These are phyloP conservation scores for Phytophthora pseudosyringae DNA, from an alignment of 352 stramenopile species.

Conservation along the genomic window DNA sequence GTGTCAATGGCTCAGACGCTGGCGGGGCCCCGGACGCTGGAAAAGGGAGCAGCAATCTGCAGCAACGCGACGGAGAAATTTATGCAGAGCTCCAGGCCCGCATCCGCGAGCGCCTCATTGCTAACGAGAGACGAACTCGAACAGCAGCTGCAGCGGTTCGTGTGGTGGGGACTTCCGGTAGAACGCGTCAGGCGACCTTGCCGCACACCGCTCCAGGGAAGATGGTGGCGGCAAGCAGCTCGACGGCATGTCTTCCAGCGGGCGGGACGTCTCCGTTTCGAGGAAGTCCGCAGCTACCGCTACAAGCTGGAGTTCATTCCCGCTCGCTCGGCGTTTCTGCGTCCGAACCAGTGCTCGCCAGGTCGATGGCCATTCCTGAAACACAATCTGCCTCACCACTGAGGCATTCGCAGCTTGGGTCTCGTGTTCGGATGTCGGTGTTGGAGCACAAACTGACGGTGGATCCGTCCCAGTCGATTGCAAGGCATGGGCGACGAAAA, in stretches of 20 bases:
- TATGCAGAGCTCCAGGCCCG: conserved; percentile 31
- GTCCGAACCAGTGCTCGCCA: conserved; percentile 19
- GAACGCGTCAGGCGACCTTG: background rate
- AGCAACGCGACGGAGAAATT: conserved; percentile 24
- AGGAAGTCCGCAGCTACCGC: conserved; percentile 3
- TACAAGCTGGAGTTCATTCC: conserved; percentile 1
- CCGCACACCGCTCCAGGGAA: conserved; percentile 29
- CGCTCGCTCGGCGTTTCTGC: conserved; percentile 5
- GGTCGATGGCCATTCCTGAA: background rate
- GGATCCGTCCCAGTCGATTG: conserved; percentile 14
- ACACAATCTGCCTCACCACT: conserved; percentile 2
- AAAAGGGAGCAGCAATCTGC: background rate
- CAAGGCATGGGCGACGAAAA: conserved; percentile 21
- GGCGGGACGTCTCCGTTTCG: conserved; percentile 5
- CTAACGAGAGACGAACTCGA: conserved; percentile 29
- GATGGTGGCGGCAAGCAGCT: conserved; percentile 15
- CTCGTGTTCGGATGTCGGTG: conserved; percentile 21
- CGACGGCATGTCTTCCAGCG: conserved; percentile 8
- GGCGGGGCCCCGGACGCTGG: conserved; percentile 4
- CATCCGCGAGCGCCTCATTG: conserved; percentile 33
- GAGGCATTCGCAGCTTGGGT: conserved; percentile 17
- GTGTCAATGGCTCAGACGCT: conserved; percentile 12
- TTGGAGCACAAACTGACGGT: conserved; percentile 26
- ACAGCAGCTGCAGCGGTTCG: conserved; percentile 31
- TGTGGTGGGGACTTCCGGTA: conserved; percentile 4